phyloP scores from a whole-genome alignment of 306 rosid genomes.

The Prunus kanzakura region DNA sequence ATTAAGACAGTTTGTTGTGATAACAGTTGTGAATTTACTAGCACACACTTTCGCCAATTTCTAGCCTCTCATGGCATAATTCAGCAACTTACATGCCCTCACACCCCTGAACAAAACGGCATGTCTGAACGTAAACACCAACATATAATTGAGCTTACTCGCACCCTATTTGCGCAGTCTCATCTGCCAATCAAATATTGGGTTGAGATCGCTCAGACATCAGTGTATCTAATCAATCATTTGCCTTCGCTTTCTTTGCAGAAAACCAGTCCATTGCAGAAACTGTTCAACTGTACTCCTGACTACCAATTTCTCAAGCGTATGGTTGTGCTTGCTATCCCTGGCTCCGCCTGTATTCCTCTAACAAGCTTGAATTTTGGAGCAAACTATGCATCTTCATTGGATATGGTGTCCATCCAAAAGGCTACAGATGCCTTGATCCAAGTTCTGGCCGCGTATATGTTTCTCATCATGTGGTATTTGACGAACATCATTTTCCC shows the following conservation, averaged over 20 bases:
- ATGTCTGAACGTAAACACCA: background rate
- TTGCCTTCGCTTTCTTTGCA: background rate
- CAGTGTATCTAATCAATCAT: background rate
- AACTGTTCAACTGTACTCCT: background rate
- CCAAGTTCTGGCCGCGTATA: background rate
- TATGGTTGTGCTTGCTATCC: conserved; percentile 1
- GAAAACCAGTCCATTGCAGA: background rate
- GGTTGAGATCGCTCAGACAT: background rate
- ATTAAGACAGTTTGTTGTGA: background rate
- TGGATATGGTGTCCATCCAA: background rate
- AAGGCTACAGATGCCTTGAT: background rate
- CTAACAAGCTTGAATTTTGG: background rate
- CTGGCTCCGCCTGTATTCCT: background rate
- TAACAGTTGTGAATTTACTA: background rate
- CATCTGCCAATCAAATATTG: background rate
- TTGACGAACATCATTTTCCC: background rate
- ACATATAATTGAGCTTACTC: background rate
- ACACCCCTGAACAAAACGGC: background rate
- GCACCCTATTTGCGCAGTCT: background rate
- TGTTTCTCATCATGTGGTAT: background rate
- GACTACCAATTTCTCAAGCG: background rate
- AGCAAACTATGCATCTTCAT: background rate
- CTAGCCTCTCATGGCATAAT: background rate
- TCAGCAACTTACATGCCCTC: background rate
- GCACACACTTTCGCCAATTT: background rate